These are phyloP conservation scores for Meredithiella fracta DNA, from an alignment of 2,329 filamentous ascomycete genomes.

Conservation along the genomic window DNA sequence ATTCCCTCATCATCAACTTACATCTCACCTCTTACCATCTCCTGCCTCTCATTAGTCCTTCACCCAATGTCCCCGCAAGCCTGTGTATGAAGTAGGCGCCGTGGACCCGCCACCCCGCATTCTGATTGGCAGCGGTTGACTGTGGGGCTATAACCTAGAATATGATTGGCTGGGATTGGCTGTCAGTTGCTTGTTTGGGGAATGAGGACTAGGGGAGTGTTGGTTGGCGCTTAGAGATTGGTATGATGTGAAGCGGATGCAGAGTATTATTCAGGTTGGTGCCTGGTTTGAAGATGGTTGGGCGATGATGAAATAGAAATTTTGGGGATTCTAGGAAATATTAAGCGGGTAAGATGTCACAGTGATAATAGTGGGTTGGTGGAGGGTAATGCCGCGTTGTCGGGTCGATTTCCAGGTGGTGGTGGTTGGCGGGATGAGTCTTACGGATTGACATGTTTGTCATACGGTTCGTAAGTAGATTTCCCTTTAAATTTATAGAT, in stretches of 20 bases:
- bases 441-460: too few species aligned
- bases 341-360: too few species aligned
- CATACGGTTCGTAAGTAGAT: too few species aligned
- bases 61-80: conserved; percentile 3
- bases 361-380: too few species aligned
- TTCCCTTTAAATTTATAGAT: too few species aligned
- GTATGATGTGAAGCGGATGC: neutral
- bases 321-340: too few species aligned
- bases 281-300: neutral
- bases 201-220: neutral
- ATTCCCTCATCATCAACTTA: too few species aligned
- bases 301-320: neutral
- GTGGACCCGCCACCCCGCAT: neutral
- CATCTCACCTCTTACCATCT: neutral
- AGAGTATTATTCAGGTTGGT: too few species aligned
- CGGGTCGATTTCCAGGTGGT: too few species aligned
- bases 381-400: too few species aligned
- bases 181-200: neutral
- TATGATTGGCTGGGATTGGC: conserved; percentile 4
- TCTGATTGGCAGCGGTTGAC: conserved; percentile 3
- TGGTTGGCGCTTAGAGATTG: conserved; percentile 4
- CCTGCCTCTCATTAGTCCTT: neutral
- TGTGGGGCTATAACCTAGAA: neutral
- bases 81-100: conserved; percentile 2
- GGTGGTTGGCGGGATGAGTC: too few species aligned